A percentile compares a stretch with the other conserved stretches of the same genome.
Evolutionary conservation across 345 rosid species (phyloP).

Genomic region (Luvunga scandens): DNA sequence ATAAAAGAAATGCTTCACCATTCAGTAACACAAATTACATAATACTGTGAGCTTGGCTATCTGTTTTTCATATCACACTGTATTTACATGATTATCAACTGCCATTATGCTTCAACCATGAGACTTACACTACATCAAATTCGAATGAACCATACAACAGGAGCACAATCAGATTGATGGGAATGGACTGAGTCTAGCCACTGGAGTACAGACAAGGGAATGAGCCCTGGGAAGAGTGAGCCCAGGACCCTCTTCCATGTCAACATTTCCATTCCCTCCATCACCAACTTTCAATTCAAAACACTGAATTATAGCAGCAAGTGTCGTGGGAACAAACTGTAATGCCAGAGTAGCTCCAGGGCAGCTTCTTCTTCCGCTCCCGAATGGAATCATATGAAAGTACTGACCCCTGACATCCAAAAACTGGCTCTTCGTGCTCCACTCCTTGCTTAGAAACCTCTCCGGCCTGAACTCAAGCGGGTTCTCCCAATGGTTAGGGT

Average conservation of each 20-base stretch:
- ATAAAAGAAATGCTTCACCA: too few species aligned
- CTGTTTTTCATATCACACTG: neutral
- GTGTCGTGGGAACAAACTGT: constrained; percentile 18
- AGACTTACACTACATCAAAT: neutral
- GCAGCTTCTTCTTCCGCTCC: constrained; percentile 55
- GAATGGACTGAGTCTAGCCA: constrained; percentile 39
- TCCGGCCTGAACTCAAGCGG: constrained; percentile 60
- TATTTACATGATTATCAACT: neutral
- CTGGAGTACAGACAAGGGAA: constrained; percentile 49
- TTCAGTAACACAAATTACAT: neutral
- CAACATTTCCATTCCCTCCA: constrained; percentile 35
- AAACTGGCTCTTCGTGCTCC: constrained; percentile 28
- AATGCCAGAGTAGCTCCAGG: constrained; percentile 35
- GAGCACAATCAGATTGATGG: constrained; percentile 17
- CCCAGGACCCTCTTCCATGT: constrained; percentile 61
- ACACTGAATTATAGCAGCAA: constrained; percentile 28
- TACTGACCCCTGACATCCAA: constrained; percentile 45
- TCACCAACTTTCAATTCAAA: constrained; percentile 21
- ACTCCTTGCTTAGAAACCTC: constrained; percentile 43
- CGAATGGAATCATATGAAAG: constrained; percentile 43
- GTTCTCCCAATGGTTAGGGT: constrained; percentile 48
- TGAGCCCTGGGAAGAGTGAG: constrained; percentile 51
- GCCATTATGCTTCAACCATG: neutral
- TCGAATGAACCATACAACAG: neutral
- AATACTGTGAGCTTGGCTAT: neutral